Evolutionary conservation across 2,329 filamentous ascomycete genomes (phyloP).

Genomic region (Aureobasidium zeae): DNA sequence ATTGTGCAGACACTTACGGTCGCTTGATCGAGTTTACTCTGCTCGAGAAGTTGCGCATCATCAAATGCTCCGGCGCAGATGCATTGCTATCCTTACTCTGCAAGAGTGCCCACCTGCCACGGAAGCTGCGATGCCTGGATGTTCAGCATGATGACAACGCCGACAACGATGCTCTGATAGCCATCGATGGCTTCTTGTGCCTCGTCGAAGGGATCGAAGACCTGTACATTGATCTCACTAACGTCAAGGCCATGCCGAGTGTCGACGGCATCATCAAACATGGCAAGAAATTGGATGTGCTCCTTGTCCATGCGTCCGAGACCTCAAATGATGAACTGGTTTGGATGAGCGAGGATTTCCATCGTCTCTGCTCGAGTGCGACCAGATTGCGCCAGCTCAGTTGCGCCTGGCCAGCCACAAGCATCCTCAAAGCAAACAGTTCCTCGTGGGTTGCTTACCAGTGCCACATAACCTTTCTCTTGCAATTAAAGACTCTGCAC

Average conservation of each 20-base stretch:
- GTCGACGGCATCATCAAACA: constrained; percentile 38
- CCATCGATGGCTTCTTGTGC: constrained; percentile 40
- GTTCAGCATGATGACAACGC: constrained; percentile 41
- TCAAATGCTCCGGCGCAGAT: constrained; percentile 38
- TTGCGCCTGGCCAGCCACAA: constrained; percentile 39
- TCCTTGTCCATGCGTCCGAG: constrained; percentile 37
- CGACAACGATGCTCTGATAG: constrained; percentile 38
- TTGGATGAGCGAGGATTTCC: constrained; percentile 36
- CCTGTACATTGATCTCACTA: constrained; percentile 37
- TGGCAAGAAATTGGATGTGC: constrained; percentile 35
- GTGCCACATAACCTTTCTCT: constrained; percentile 23
- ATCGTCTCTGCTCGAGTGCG: constrained; percentile 39
- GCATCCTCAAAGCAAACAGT: constrained; percentile 28
- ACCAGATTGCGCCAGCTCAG: constrained; percentile 37
- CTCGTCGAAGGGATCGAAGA: constrained; percentile 37
- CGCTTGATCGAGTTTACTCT: constrained; percentile 38
- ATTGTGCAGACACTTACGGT: constrained; percentile 42
- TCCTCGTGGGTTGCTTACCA: constrained; percentile 5
- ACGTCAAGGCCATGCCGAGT: constrained; percentile 34
- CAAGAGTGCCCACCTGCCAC: constrained; percentile 37
- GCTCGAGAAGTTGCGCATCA: constrained; percentile 35
- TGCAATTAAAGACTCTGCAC: constrained; percentile 37
- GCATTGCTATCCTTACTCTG: constrained; percentile 39
- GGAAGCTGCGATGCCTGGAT: constrained; percentile 37
- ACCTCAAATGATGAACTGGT: constrained; percentile 32